These are phyloP conservation scores for Penicillium janthinellum DNA, from an alignment of 2,329 filamentous ascomycete species.

Conservation along the genomic window DNA sequence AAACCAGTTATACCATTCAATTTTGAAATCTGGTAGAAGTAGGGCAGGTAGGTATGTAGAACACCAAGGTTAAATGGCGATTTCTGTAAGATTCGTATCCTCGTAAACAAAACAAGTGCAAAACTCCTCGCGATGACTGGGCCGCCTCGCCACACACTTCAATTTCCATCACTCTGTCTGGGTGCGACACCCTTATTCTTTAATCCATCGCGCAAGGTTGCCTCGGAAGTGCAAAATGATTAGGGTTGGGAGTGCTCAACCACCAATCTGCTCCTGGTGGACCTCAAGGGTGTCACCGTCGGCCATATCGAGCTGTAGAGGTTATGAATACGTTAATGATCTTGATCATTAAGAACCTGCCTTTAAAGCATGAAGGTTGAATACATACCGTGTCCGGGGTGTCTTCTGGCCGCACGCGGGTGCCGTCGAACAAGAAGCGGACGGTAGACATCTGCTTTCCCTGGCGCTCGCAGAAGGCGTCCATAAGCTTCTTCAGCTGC, in stretches of 20 bases:
- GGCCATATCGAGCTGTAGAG: constrained; percentile 82
- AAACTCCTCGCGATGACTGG: constrained; percentile 12
- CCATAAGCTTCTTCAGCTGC: constrained; percentile 96
- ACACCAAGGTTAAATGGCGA: constrained; percentile 2
- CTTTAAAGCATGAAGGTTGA: not conserved
- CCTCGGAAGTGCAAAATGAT: not conserved
- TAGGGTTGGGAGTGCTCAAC: constrained; percentile 39
- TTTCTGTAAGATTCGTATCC: constrained; percentile 24
- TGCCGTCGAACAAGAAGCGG: constrained; percentile 94
- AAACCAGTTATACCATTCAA: not conserved
- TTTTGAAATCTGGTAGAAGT: not conserved
- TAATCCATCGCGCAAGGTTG: not conserved
- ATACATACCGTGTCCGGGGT: constrained; percentile 87
- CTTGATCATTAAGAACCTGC: not conserved
- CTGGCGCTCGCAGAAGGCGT: constrained; percentile 94
- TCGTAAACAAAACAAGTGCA: constrained; percentile 23
- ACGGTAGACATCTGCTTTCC: constrained; percentile 84
- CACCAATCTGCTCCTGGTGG: constrained; percentile 96
- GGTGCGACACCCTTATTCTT: not conserved
- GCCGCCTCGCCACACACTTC: not conserved
- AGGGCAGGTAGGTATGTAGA: not conserved
- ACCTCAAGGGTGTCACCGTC: constrained; percentile 97
- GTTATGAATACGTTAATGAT: not conserved
- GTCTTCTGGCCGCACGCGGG: constrained; percentile 83
- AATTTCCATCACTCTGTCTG: not conserved